Conservation (phyloP, 495 filamentous ascomycete genomes). For the Neurospora tetrasperma region DNA sequence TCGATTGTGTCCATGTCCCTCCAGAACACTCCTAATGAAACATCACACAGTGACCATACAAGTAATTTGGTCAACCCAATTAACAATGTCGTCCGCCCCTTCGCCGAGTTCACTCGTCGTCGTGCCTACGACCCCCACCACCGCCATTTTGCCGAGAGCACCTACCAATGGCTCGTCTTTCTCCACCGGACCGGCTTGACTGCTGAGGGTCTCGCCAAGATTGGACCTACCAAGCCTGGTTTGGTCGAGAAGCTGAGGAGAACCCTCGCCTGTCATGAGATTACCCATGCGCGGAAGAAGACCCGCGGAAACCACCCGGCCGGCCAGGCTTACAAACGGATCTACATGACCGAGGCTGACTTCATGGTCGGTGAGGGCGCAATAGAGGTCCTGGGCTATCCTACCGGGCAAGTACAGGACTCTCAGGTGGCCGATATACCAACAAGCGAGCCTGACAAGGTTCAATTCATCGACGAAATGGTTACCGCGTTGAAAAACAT, state of each 20-base stretch:
- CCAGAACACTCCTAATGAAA: not conserved
- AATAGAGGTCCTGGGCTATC: not conserved
- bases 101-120: not conserved
- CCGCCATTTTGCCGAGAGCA: not conserved
- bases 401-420: fast-evolving
- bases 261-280: not conserved
- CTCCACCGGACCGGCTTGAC: not conserved
- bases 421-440: not conserved
- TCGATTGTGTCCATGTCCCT: not conserved
- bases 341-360: not conserved
- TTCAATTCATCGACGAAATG: not conserved
- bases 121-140: not conserved
- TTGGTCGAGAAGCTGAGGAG: not conserved
- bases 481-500: not conserved
- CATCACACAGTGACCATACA: not conserved
- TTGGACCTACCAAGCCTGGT: not conserved
- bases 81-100: not conserved
- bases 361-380: not conserved
- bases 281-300: not conserved
- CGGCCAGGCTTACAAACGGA: not conserved
- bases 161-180: not conserved
- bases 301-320: not conserved
- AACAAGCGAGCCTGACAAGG: fast-evolving
- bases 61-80: not conserved
- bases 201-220: not conserved